Evolutionary conservation across 2,329 filamentous ascomycete genomes (phyloP).

Genomic region (Pyrenophora tritici-repentis): DNA sequence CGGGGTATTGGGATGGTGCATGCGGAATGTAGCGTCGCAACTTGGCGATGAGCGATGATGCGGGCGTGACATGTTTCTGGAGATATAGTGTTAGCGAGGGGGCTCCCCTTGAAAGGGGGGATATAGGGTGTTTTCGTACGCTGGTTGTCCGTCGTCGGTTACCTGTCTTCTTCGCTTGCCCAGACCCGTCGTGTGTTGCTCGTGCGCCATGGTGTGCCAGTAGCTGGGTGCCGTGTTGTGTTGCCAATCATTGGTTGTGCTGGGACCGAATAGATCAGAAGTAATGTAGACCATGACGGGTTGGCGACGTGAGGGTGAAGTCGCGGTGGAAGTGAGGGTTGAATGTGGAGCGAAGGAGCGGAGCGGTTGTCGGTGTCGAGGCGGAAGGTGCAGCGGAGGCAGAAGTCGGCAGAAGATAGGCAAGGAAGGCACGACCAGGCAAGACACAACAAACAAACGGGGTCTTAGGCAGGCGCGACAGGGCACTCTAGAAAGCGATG

Average conservation of each 20-base stretch:
- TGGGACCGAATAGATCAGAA: slow-evolving; percentile 40
- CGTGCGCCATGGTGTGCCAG: slow-evolving; percentile 29
- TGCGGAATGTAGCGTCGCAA: slow-evolving; percentile 15
- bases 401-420: not conserved
- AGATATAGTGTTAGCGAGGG: slow-evolving; percentile 6
- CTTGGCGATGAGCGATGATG: slow-evolving; percentile 20
- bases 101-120: not conserved
- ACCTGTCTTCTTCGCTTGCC: slow-evolving; percentile 40
- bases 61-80: slow-evolving; percentile 9
- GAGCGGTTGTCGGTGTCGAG: not conserved
- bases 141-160: slow-evolving; percentile 16
- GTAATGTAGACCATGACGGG: slow-evolving; percentile 45
- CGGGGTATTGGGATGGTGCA: slow-evolving; percentile 19
- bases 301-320: slow-evolving; percentile 16
- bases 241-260: slow-evolving; percentile 15
- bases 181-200: slow-evolving; percentile 23
- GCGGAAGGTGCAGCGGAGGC: slow-evolving; percentile 7
- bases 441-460: slow-evolving; percentile 1
- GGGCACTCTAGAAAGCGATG: not conserved
- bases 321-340: slow-evolving; percentile 1
- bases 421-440: not conserved
- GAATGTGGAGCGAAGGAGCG: slow-evolving; percentile 8
- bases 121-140: slow-evolving; percentile 10
- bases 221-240: slow-evolving; percentile 9
- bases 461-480: not conserved